Conservation (phyloP, 805 yeast genomes). For the Hanseniaspora thailandica region DNA sequence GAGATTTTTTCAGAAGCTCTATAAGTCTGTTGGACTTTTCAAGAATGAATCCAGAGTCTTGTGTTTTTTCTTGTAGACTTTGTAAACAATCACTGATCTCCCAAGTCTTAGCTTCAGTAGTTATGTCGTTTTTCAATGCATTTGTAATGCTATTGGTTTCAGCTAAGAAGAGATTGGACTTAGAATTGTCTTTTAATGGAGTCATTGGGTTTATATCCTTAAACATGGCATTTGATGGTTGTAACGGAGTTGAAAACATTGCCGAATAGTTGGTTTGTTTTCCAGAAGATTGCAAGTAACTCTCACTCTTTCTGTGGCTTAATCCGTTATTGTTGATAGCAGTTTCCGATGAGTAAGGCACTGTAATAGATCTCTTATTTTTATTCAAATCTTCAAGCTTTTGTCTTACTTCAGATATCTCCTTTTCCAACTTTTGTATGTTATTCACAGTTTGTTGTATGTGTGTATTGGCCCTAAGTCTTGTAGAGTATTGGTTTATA, state of each 20-base stretch:
- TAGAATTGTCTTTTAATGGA: slow-evolving; percentile 6
- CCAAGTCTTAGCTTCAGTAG: slow-evolving; percentile 25
- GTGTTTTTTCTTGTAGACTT: slow-evolving; percentile 24
- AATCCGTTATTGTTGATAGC: not conserved
- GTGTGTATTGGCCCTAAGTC: slow-evolving; percentile 27
- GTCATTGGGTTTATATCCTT: slow-evolving; percentile 7
- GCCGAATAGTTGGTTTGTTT: not conserved
- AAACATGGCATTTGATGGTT: slow-evolving; percentile 3
- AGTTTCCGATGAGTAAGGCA: not conserved
- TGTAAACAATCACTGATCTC: slow-evolving; percentile 28
- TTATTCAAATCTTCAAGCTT: slow-evolving; percentile 16
- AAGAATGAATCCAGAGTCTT: slow-evolving; percentile 27
- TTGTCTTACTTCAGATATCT: slow-evolving; percentile 21
- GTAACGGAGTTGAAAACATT: slow-evolving; percentile 2
- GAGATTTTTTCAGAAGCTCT: slow-evolving; percentile 41
- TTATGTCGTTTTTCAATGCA: not conserved
- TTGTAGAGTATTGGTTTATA: slow-evolving; percentile 27
- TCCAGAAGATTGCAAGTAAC: not conserved
- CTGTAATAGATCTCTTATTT: not conserved
- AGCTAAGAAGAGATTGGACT: slow-evolving; percentile 18
- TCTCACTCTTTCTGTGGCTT: not conserved
- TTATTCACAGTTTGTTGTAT: slow-evolving; percentile 25
- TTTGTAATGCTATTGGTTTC: not conserved
- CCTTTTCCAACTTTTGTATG: slow-evolving; percentile 24
- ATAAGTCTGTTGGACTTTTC: slow-evolving; percentile 58